Conservation (phyloP, 2,329 filamentous ascomycete species). For the Aspergillus neoniger region DNA sequence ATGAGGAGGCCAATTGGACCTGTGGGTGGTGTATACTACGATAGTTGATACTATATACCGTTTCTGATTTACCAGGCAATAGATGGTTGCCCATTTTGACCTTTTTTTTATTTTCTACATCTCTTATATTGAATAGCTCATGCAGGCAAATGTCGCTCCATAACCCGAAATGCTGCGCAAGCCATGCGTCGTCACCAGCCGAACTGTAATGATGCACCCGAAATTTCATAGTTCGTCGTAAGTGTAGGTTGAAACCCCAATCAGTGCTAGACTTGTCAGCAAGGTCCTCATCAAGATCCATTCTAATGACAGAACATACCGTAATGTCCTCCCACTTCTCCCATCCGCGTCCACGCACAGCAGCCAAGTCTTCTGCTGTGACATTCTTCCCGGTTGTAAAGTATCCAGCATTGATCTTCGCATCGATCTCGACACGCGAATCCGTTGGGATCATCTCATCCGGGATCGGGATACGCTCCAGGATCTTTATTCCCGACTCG, state of each 20-base stretch:
- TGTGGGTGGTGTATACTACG: too few relatives aligned
- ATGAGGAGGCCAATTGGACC: too few relatives aligned
- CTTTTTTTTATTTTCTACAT: neutral
- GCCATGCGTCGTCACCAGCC: neutral
- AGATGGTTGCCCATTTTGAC: neutral
- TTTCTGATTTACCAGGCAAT: neutral
- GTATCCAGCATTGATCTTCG: slow-evolving; percentile 90
- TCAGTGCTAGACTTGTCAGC: neutral
- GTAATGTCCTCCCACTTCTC: slow-evolving; percentile 64
- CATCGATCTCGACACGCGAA: slow-evolving; percentile 96
- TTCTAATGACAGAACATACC: slow-evolving; percentile 23
- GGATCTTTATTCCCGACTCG: slow-evolving; percentile 66
- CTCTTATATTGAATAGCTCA: neutral
- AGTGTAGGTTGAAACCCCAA: neutral
- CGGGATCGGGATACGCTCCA: slow-evolving; percentile 87
- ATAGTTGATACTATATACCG: neutral
- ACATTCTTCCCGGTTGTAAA: slow-evolving; percentile 88
- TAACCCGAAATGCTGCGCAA: neutral
- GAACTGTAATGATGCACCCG: neutral
- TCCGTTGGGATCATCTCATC: slow-evolving; percentile 93
- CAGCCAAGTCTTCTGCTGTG: slow-evolving; percentile 80
- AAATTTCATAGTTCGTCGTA: neutral
- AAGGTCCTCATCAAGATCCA: neutral
- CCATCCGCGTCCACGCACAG: slow-evolving; percentile 88
- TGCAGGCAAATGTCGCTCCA: neutral